Conservation (phyloP, 2,329 filamentous ascomycete genomes). For the Hypoxylon sp. region DNA sequence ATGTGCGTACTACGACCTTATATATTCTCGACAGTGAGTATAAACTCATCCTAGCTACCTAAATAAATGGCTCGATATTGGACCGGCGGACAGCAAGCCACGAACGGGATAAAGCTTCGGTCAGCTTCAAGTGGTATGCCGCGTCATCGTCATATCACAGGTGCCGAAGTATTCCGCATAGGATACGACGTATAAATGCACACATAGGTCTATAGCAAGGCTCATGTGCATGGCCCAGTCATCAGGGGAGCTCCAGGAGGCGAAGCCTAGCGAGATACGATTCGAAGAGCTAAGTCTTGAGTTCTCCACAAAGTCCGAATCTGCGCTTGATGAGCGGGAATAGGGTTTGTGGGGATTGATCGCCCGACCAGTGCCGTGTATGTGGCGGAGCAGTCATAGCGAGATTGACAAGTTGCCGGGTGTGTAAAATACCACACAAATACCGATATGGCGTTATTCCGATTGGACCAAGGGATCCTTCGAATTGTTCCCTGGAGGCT, state of each 20-base stretch:
- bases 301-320: constrained; percentile 12
- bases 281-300: constrained; percentile 9
- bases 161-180: constrained; percentile 2
- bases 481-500: constrained; percentile 8
- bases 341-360: constrained; percentile 5
- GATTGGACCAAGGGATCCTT: constrained; percentile 16
- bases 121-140: constrained; percentile 14
- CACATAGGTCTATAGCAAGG: not conserved
- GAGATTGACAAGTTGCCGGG: not conserved
- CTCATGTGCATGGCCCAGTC: constrained; percentile 10
- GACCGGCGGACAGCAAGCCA: not conserved
- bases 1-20: constrained; percentile 9
- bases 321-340: constrained; percentile 3
- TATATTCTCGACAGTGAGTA: not conserved
- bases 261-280: constrained; percentile 10
- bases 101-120: constrained; percentile 12
- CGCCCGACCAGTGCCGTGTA: constrained; percentile 1
- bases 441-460: constrained; percentile 10
- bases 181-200: constrained; percentile 6
- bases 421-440: not conserved
- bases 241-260: constrained; percentile 8
- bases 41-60: not conserved
- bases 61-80: constrained; percentile 5
- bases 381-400: constrained; percentile 32
- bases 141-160: constrained; percentile 25